phyloP scores from a whole-genome alignment of 768 basidiomycete genomes.

The Amylocystis lapponica region DNA sequence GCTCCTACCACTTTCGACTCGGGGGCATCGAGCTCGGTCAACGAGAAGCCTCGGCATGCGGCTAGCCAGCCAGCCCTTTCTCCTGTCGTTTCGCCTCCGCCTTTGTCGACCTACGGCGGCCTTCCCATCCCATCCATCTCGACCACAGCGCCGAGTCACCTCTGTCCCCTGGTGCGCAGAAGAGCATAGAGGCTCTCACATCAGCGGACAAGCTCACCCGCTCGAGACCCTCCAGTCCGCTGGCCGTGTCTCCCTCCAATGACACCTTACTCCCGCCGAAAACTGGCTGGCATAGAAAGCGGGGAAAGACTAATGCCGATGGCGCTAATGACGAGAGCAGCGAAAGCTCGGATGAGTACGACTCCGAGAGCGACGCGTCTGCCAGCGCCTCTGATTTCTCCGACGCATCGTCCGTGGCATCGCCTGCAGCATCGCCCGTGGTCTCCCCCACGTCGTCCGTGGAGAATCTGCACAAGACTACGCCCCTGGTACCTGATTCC shows the following conservation, averaged over 20 bases:
- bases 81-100: conserved; percentile 1
- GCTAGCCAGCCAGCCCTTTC: neutral
- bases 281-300: conserved; percentile 11
- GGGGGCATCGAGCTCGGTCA: neutral
- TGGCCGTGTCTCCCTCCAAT: conserved; percentile 16
- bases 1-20: conserved; percentile 22
- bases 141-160: conserved; percentile 40
- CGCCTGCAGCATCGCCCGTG: conserved; percentile 14
- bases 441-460: conserved; percentile 28
- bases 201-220: conserved; percentile 1
- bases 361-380: conserved; percentile 23
- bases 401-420: conserved; percentile 26
- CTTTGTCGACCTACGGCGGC: conserved; percentile 31
- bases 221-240: neutral
- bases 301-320: conserved; percentile 5
- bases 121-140: conserved; percentile 51
- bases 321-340: conserved; percentile 10
- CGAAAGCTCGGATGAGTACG: conserved; percentile 17
- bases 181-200: neutral
- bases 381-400: conserved; percentile 24
- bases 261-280: conserved; percentile 27
- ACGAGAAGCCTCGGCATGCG: neutral
- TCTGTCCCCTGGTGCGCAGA: conserved; percentile 4
- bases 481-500: neutral
- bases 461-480: conserved; percentile 22